Evolutionary conservation across 441 rosid genomes (phyloP).

Genomic region (Erodium trifolium): DNA sequence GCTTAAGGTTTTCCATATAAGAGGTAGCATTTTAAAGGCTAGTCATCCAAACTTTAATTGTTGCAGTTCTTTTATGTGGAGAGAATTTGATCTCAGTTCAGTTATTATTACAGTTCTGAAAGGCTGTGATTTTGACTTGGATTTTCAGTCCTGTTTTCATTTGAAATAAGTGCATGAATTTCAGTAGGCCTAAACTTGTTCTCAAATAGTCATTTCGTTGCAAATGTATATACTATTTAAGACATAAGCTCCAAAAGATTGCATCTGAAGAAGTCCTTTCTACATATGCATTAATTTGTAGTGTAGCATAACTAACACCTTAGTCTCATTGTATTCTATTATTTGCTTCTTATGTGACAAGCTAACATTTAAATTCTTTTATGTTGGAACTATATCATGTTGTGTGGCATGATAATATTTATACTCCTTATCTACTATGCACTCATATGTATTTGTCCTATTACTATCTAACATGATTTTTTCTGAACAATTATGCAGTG

Average conservation of each 20-base stretch:
- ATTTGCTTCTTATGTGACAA: not conserved
- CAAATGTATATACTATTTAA: not conserved
- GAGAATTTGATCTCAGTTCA: not conserved
- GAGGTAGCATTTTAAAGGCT: not conserved
- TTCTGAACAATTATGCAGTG: slow-evolving; percentile 41
- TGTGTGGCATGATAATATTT: not conserved
- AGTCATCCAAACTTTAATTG: not conserved
- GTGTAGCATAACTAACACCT: not conserved
- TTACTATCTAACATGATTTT: slow-evolving; percentile 7
- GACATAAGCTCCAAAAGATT: not conserved
- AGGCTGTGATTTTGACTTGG: not conserved
- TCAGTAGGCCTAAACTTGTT: not conserved
- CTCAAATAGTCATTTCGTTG: not conserved
- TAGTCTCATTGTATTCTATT: not conserved
- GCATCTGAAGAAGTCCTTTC: not conserved
- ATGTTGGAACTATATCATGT: not conserved
- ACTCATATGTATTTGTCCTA: not conserved
- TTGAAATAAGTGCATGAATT: not conserved
- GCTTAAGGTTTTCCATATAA: not conserved
- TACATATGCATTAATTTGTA: not conserved
- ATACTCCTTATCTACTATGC: not conserved
- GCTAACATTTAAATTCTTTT: not conserved
- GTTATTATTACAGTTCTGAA: not conserved
- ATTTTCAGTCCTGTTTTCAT: not conserved
- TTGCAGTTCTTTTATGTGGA: not conserved